These are phyloP conservation scores for Tilletia walkeri DNA, from an alignment of 1,284 basidiomycete genomes.

Conservation along the genomic window DNA sequence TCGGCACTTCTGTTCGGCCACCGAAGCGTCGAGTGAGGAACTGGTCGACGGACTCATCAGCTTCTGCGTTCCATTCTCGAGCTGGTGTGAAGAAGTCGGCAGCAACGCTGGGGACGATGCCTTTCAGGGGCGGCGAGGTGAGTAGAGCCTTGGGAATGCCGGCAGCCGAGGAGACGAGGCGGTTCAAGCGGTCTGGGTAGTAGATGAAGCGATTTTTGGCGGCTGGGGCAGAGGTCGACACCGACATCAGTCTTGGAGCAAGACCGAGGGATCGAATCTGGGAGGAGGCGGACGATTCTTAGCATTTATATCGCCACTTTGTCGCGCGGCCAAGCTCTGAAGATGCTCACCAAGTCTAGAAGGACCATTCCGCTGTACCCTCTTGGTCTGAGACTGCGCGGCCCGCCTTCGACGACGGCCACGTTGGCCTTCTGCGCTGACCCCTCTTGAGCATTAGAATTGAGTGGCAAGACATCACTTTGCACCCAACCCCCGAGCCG, in stretches of 20 bases:
- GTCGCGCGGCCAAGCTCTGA: neutral
- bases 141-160: slow-evolving; percentile 53
- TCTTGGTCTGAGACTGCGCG: slow-evolving; percentile 57
- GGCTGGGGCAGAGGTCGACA: slow-evolving; percentile 67
- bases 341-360: slow-evolving; percentile 69
- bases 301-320: too few relatives aligned
- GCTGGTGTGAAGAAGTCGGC: slow-evolving; percentile 16
- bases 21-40: slow-evolving; percentile 79
- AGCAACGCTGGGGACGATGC: slow-evolving; percentile 28
- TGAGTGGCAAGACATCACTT: slow-evolving; percentile 64
- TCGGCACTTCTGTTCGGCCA: slow-evolving; percentile 63
- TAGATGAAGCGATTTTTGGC: slow-evolving; percentile 74
- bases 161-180: slow-evolving; percentile 60
- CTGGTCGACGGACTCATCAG: slow-evolving; percentile 77
- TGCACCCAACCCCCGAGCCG: slow-evolving; percentile 80
- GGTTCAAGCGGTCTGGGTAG: slow-evolving; percentile 62
- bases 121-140: slow-evolving; percentile 40
- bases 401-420: slow-evolving; percentile 75
- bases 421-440: slow-evolving; percentile 57
- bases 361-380: slow-evolving; percentile 57
- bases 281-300: neutral
- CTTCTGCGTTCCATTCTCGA: slow-evolving; percentile 18
- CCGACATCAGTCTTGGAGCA: slow-evolving; percentile 64
- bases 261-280: slow-evolving; percentile 75
- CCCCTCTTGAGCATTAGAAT: neutral